Evolutionary conservation across 345 rosid species (phyloP).

Genomic region (Sisymbrium altissimum): DNA sequence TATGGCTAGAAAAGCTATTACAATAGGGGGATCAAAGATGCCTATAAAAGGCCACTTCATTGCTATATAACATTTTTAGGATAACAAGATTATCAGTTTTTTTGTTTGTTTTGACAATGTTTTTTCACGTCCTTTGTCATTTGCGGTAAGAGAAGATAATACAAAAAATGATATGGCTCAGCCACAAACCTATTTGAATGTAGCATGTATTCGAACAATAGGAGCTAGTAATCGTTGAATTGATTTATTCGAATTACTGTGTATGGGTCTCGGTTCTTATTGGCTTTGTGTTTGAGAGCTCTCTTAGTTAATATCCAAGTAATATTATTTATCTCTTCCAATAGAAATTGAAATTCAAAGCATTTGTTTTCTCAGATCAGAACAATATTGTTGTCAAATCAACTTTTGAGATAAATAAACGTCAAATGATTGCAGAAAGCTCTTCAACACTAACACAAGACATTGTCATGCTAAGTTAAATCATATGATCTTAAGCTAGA

Average conservation of each 20-base stretch:
- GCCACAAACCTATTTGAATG: too few species aligned
- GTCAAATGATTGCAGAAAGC: neutral
- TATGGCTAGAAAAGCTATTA: neutral
- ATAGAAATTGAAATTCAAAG: neutral
- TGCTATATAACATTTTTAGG: neutral
- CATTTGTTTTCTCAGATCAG: neutral
- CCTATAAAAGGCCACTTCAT: neutral
- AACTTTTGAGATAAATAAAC: neutral
- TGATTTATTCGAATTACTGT: neutral
- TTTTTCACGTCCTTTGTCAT: too few species aligned
- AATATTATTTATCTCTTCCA: neutral
- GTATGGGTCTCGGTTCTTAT: conserved; percentile 9
- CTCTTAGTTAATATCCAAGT: neutral
- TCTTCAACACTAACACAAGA: neutral
- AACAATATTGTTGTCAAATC: neutral
- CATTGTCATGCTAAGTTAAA: neutral
- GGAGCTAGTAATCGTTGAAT: too few species aligned
- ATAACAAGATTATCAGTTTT: neutral
- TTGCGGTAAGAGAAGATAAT: too few species aligned
- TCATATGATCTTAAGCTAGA: neutral
- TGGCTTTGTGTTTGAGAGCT: conserved; percentile 20
- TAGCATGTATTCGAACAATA: too few species aligned
- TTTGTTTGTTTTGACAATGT: too few species aligned
- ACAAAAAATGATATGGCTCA: too few species aligned
- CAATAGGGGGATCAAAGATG: neutral